Evolutionary conservation across 2,329 filamentous ascomycete genomes (phyloP), one percentile per base, ranked within the genome.

Genomic region (Aspergillus sp.): DNA sequence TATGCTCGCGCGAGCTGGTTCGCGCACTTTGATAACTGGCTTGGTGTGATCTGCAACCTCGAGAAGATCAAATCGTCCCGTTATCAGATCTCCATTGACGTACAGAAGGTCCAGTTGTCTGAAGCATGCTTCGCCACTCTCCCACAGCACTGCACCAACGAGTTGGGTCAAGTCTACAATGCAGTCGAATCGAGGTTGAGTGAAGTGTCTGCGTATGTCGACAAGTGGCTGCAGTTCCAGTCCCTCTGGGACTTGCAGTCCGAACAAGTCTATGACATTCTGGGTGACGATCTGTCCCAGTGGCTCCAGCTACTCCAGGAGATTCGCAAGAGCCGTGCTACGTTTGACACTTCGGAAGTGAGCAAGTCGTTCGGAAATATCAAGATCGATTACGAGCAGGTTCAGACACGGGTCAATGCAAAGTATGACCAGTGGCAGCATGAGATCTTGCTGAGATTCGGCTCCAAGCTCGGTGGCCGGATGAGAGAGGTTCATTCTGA

Each of bases 401-500:
- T 99, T 0, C 96, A 99, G 77, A 92, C 94, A 59, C 97, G 97
- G 78, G 95, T 99, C 76, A 99, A 98, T 71, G 92, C 92, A 69
- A 99, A 98, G 76, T 99, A 99, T 74, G 96, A 99, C 73, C 94
- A 98, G 76, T 99, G 96, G 95, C 95, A 99, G 76, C 92, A 97
- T 70, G 95, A 99, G 67, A 96, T 99, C 58, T 83, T 98, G 39
- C 86, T 91, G 68, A 97, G 97, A 74, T 99, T 99, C 77, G 95
- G 92, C 39, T 85, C 86, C 59, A 91, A 95, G 58, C 89, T 99
- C 49, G 92, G 93, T 50, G 90, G 87, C 64, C 91, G 93, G 53
- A 96, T 98, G 88, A 87, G 92, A 52, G 95, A 99, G 71, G 89
- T 97, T 4, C 92, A 95, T 69, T 89, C 90, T 12, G 94, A 98